Conservation (phyloP, 108 stramenopile genomes). For the Seminavis robusta region DNA sequence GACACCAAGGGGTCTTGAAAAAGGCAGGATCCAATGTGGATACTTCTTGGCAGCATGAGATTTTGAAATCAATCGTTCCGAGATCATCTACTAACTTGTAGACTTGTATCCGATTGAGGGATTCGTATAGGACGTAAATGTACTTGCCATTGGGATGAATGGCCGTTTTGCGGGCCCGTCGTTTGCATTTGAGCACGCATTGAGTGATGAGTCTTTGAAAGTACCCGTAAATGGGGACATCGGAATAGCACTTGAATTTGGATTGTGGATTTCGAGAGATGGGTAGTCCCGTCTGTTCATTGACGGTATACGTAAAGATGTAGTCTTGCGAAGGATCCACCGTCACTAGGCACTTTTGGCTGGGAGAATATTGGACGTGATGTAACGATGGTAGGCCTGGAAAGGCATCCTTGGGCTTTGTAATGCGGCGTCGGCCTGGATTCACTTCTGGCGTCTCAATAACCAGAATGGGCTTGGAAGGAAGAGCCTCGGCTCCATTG, state of each 20-base stretch:
- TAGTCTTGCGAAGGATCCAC: constrained; percentile 20
- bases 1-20: constrained; percentile 2
- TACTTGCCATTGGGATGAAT: constrained; percentile 23
- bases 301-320: constrained; percentile 16
- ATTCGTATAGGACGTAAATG: constrained; percentile 15
- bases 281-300: constrained; percentile 12
- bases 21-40: constrained; percentile 14
- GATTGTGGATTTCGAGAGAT: constrained; percentile 6
- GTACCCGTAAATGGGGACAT: constrained; percentile 4
- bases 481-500: constrained; percentile 3
- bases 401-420: constrained; percentile 12
- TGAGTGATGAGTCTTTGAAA: neutral
- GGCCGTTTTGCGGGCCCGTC: constrained; percentile 10
- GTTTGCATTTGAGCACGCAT: constrained; percentile 7
- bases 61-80: too few species aligned
- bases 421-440: constrained; percentile 9
- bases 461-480: constrained; percentile 2
- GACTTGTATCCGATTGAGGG: constrained; percentile 23
- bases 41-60: constrained; percentile 25
- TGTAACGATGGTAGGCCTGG: constrained; percentile 18
- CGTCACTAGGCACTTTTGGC: constrained; percentile 10
- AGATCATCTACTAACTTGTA: constrained; percentile 11
- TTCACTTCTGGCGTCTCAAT: constrained; percentile 15
- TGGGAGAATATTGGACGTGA: constrained; percentile 19
- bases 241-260: constrained; percentile 7